A percentile compares a stretch with the other conserved stretches of the same genome.
These are phyloP conservation scores for Fraxinus angustifolia DNA, from an alignment of 305 asterid species.

Conservation along the genomic window DNA sequence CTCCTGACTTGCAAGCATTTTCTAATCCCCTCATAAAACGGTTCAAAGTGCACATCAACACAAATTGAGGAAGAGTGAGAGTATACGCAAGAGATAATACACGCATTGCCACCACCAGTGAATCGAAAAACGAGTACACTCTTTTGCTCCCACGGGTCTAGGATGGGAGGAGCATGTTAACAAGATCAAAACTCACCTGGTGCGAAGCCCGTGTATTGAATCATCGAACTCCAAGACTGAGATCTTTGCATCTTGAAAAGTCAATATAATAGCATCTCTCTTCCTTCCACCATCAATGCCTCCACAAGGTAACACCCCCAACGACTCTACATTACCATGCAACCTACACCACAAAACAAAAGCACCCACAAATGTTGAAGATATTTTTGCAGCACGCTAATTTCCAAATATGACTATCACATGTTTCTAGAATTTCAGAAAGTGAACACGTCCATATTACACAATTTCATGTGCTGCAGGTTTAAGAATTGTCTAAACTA, in stretches of 20 bases:
- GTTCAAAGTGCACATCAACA: background rate
- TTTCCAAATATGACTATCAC: background rate
- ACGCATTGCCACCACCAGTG: background rate
- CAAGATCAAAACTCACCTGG: conserved; percentile 53
- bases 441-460: background rate
- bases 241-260: conserved; percentile 84
- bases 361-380: conserved; percentile 4
- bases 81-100: background rate
- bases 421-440: background rate
- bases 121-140: background rate
- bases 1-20: conserved; percentile 15
- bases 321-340: conserved; percentile 92
- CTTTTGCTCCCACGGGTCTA: conserved; percentile 5
- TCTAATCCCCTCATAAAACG: background rate
- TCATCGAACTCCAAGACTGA: conserved; percentile 92
- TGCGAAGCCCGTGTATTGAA: conserved; percentile 77
- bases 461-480: background rate
- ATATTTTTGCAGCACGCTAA: background rate
- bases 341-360: conserved; percentile 48
- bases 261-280: conserved; percentile 78
- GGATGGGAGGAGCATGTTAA: background rate
- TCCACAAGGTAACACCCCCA: conserved; percentile 70
- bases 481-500: background rate
- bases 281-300: conserved; percentile 67
- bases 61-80: background rate